phyloP scores from a whole-genome alignment of 306 rosid species.

The Argentina anserina region DNA sequence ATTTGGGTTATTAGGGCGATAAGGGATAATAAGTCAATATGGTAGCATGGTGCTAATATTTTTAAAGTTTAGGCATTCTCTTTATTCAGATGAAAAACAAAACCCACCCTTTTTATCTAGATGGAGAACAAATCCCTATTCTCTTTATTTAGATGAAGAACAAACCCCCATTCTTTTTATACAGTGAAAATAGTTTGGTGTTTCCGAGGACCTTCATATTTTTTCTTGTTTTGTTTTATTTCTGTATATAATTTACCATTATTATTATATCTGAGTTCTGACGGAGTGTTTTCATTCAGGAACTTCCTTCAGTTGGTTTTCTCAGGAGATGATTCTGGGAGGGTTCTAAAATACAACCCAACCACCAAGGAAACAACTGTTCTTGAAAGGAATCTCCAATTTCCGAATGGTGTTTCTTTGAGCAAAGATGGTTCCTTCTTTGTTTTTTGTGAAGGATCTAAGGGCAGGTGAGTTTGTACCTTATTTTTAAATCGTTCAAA shows the following conservation, averaged over 20 bases:
- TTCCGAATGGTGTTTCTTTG: conserved; percentile 86
- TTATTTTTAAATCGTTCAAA: not conserved
- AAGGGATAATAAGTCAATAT: not conserved
- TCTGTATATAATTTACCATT: not conserved
- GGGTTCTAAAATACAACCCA: conserved; percentile 74
- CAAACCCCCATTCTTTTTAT: not conserved
- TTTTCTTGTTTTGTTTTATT: not conserved
- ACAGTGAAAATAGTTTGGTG: not conserved
- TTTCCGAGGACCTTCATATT: not conserved
- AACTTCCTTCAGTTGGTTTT: conserved; percentile 78
- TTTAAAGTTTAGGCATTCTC: too few relatives aligned
- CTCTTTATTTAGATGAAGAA: not conserved
- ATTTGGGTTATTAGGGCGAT: not conserved
- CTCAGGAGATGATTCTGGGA: conserved; percentile 67
- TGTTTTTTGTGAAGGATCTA: conserved; percentile 57
- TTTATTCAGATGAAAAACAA: not conserved
- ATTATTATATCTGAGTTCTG: conserved; percentile 20
- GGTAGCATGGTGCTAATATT: not conserved
- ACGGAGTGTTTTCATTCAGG: conserved; percentile 44
- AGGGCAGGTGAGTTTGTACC: conserved; percentile 64
- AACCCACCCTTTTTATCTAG: not conserved
- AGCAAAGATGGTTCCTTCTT: conserved; percentile 92
- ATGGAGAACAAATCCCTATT: not conserved
- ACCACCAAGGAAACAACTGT: conserved; percentile 71
- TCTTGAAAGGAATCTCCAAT: conserved; percentile 66